Evolutionary conservation across 805 yeast genomes (phyloP).

Genomic region (Yarrowia porcina): DNA sequence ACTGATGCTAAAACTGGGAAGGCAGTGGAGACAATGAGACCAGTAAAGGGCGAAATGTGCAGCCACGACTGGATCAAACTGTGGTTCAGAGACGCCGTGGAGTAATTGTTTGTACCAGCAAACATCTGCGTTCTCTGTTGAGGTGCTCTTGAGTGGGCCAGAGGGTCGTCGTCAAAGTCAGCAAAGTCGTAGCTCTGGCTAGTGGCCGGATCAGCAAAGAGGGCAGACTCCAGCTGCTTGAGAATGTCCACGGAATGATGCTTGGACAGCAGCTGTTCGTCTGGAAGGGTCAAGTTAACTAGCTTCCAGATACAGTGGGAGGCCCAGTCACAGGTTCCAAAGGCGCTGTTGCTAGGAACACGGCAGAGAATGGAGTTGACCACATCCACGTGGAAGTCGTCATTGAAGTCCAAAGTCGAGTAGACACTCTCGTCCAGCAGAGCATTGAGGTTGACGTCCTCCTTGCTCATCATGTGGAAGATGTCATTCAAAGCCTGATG

Average conservation of each 20-base stretch:
- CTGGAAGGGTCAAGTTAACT: slow-evolving; percentile 24
- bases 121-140: slow-evolving; percentile 14
- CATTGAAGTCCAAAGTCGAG: slow-evolving; percentile 18
- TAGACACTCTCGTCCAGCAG: slow-evolving; percentile 13
- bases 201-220: background rate
- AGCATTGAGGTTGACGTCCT: background rate
- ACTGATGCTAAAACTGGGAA: slow-evolving; percentile 14
- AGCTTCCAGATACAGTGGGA: slow-evolving; percentile 22
- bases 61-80: slow-evolving; percentile 22
- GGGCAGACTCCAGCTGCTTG: slow-evolving; percentile 9
- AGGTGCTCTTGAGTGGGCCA: background rate
- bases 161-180: background rate
- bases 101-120: slow-evolving; percentile 25
- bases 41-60: slow-evolving; percentile 21
- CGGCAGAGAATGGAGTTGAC: slow-evolving; percentile 20
- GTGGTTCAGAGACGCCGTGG: slow-evolving; percentile 25
- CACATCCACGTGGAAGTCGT: slow-evolving; percentile 23
- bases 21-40: slow-evolving; percentile 25
- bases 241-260: slow-evolving; percentile 24
- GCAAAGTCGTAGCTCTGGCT: background rate
- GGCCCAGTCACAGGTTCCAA: slow-evolving; percentile 21
- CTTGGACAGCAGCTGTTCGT: slow-evolving; percentile 16
- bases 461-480: slow-evolving; percentile 7
- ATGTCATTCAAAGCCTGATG: slow-evolving; percentile 19
- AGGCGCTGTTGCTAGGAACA: slow-evolving; percentile 15